Base-by-base conservation (phyloP, 257 asterid species). In the Coffea canephora region DNA sequence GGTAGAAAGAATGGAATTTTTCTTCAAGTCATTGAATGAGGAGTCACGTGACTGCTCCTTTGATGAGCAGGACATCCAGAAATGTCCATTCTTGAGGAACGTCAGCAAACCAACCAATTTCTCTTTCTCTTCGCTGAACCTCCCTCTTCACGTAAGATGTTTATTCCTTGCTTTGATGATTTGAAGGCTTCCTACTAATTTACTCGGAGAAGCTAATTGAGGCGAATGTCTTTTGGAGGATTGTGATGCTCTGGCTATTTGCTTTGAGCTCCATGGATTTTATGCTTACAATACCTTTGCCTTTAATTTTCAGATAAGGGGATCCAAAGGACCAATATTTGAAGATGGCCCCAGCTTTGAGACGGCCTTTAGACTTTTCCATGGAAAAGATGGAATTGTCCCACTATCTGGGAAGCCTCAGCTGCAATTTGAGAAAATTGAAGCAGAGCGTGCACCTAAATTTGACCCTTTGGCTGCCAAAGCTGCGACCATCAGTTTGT, bases 301-400 rank as follows among this genome's bases (percentile, higher is more conserved):
- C 54, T 77, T 77, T 65, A 67, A 39, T 39, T 3, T 39, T 83
- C 88, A 93, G 99, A 86, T 36, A 18, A 82, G 74, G 48, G 95
- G 89, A 70, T 89, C 83, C 69, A 93, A 89, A 84, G 97, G 99
- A 71, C 99, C 99, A 45, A 93, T 95, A 79, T 95, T 93, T 80
- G 98, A 93, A 92, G 99, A 95, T 88, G 99, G 95, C 73, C 93
- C 95, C 82, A 93, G 93, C 86, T 95, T 95, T 83, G 96, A 91
- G 73, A 86, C 81, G 89, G 95, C 99, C 41, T 95, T 95, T 84
- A 90, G 93, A 82, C 91, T 93, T 83, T 95, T 95, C 89, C 99
- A 95, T 78, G 99, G 99, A 82, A 92, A 95, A 86, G 88, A 90
- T 61, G 98, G 99, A 43, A 95, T 90, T 21, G 97, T 95, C 74